A percentile compares a stretch with the other conserved stretches of the same genome.
phyloP scores from a whole-genome alignment of 2,329 filamentous ascomycete species.

The Gliomastix tumulicola region DNA sequence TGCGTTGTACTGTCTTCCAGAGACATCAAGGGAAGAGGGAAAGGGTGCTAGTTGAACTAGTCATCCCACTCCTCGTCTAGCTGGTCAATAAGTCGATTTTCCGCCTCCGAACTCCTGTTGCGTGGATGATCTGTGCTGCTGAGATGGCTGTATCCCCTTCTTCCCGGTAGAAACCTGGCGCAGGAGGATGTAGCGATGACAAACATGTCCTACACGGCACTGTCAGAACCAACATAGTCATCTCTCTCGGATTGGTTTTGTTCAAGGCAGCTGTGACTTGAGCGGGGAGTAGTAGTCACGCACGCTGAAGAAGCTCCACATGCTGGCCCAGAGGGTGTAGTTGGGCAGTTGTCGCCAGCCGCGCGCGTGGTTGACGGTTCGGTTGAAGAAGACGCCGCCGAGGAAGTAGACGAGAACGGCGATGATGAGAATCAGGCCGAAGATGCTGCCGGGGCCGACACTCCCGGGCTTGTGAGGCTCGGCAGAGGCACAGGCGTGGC shows the following conservation, averaged over 20 bases:
- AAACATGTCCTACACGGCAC: conserved; percentile 52
- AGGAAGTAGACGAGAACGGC: conserved; percentile 83
- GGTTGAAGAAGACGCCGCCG: conserved; percentile 91
- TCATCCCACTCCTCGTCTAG: conserved; percentile 98
- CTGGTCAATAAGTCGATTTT: conserved; percentile 92
- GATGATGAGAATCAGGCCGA: conserved; percentile 74
- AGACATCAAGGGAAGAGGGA: not conserved
- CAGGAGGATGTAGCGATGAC: conserved; percentile 65
- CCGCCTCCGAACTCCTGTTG: conserved; percentile 60
- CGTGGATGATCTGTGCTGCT: conserved; percentile 38
- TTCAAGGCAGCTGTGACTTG: conserved; percentile 19
- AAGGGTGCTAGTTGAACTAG: conserved; percentile 20
- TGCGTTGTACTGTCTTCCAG: not conserved
- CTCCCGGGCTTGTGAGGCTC: conserved; percentile 67
- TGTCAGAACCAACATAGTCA: conserved; percentile 11
- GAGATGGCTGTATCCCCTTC: conserved; percentile 39
- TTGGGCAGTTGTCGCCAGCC: conserved; percentile 96
- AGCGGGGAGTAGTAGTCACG: conserved; percentile 21
- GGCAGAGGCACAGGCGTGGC: conserved; percentile 66
- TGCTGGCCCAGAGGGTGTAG: conserved; percentile 85
- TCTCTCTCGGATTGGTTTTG: not conserved
- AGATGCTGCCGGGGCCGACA: conserved; percentile 67
- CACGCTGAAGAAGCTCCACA: conserved; percentile 74
- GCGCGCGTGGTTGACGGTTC: conserved; percentile 86
- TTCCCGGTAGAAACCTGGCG: conserved; percentile 54